Evolutionary conservation across 129 eudicot species (phyloP).

Genomic region (Flaveria trinervia): DNA sequence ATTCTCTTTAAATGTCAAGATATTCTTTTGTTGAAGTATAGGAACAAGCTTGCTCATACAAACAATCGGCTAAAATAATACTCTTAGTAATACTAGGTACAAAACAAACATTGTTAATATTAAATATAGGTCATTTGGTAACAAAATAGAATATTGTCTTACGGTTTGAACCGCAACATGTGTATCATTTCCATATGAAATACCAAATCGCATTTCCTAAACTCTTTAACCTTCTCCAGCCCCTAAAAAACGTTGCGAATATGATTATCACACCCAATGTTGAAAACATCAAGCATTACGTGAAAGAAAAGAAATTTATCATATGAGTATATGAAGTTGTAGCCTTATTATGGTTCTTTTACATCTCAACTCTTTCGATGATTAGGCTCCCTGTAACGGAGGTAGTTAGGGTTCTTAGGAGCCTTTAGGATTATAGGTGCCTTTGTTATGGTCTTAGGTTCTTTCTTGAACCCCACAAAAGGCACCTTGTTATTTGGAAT

Average conservation of each 20-base stretch:
- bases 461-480: no score
- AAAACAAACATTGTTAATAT: no score
- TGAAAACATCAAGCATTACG: neutral
- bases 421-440: no score
- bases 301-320: neutral
- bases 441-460: neutral
- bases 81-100: no score
- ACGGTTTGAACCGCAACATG: no score
- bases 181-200: neutral
- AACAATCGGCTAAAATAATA: no score
- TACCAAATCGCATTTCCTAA: neutral
- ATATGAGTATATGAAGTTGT: neutral
- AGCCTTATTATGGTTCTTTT: neutral
- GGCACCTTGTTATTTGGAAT: no score
- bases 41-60: no score
- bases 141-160: no score
- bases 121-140: no score
- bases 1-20: no score
- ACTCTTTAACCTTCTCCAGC: neutral
- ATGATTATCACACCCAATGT: neutral
- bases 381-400: neutral
- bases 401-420: neutral
- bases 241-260: neutral
- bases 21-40: no score
- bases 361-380: neutral